phyloP scores from a whole-genome alignment of 371 early-diverging fungal species.

The Apophysomyces trapeziformis region DNA sequence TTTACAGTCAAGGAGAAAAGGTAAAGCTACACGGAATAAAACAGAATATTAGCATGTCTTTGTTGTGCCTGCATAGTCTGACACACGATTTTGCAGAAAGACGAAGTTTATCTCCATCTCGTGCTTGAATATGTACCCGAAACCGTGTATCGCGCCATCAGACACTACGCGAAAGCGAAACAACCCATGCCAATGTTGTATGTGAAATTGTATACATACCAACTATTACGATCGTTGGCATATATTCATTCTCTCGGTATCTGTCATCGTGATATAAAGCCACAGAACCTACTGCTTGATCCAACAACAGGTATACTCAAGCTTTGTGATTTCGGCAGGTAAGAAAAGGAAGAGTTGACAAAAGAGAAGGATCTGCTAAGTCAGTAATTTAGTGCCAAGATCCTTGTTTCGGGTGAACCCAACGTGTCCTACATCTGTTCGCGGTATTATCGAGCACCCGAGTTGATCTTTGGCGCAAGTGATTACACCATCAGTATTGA shows the following conservation, averaged over 20 bases:
- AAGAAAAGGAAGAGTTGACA: not conserved
- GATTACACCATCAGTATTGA: conserved; percentile 93
- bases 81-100: conserved; percentile 43
- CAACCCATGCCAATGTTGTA: conserved; percentile 86
- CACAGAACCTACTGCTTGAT: conserved; percentile 96
- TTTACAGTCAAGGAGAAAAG: conserved; percentile 77
- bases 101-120: conserved; percentile 83
- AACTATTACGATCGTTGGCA: conserved; percentile 90
- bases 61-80: conserved; percentile 12
- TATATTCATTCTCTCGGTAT: conserved; percentile 94
- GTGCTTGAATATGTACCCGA: conserved; percentile 82
- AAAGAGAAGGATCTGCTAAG: not conserved
- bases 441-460: conserved; percentile 98
- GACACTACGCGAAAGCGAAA: conserved; percentile 76
- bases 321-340: conserved; percentile 96
- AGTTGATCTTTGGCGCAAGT: conserved; percentile 97
- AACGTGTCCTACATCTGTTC: conserved; percentile 99
- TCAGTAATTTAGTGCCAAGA: conserved; percentile 78
- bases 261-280: conserved; percentile 94
- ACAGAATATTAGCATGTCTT: not conserved
- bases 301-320: conserved; percentile 85
- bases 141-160: conserved; percentile 75
- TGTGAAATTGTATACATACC: conserved; percentile 94
- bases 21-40: conserved; percentile 18
- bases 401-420: conserved; percentile 90